These are phyloP conservation scores for Helotiales sp. DNA, from an alignment of 2,329 filamentous ascomycete genomes.

Conservation along the genomic window DNA sequence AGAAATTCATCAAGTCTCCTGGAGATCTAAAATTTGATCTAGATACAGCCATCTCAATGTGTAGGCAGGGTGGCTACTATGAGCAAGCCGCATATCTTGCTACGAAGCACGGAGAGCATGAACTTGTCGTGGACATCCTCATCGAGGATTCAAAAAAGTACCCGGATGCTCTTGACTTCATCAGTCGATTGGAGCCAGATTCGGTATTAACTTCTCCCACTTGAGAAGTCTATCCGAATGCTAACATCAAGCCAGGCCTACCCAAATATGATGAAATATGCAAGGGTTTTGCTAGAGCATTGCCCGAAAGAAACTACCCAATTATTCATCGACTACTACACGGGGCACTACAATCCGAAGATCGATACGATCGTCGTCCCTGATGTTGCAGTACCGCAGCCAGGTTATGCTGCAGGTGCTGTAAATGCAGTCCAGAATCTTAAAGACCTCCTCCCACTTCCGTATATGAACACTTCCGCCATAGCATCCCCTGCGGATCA, in stretches of 20 bases:
- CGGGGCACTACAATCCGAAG: constrained; percentile 75
- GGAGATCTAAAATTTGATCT: constrained; percentile 95
- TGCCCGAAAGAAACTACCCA: constrained; percentile 80
- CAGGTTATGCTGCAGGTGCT: constrained; percentile 46
- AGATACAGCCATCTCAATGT: constrained; percentile 97
- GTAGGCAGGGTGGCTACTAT: constrained; percentile 92
- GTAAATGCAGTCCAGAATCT: constrained; percentile 83
- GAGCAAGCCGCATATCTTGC: constrained; percentile 96
- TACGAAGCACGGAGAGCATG: constrained; percentile 89
- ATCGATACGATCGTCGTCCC: constrained; percentile 48
- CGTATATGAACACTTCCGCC: constrained; percentile 73
- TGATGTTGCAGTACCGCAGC: constrained; percentile 20
- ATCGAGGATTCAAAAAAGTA: constrained; percentile 96
- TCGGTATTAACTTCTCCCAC: constrained; percentile 51
- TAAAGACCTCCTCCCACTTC: constrained; percentile 77
- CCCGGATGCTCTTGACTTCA: constrained; percentile 83
- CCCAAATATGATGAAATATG: constrained; percentile 90
- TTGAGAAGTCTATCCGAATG: neutral
- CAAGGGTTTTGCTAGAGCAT: constrained; percentile 84
- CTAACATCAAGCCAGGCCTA: constrained; percentile 60
- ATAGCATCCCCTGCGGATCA: constrained; percentile 53
- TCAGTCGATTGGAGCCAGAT: constrained; percentile 82
- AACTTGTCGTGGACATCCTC: constrained; percentile 90
- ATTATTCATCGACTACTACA: constrained; percentile 94
- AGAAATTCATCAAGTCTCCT: constrained; percentile 94